Evolutionary conservation across 2,329 filamentous ascomycete species (phyloP).

Genomic region (Alternaria incomplexa): DNA sequence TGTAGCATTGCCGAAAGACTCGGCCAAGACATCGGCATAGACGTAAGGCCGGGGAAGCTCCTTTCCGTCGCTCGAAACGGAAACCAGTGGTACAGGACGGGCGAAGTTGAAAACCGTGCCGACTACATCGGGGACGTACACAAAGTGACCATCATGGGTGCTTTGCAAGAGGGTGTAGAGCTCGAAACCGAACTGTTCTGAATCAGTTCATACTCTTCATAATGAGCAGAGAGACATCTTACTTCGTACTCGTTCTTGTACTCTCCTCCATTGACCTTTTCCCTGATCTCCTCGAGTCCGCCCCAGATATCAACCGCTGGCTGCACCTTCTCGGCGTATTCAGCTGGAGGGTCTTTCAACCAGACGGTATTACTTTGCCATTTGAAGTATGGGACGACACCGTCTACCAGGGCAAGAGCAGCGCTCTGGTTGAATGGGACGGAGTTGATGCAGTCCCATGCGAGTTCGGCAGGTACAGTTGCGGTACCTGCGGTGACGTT

Average conservation of each 20-base stretch:
- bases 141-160: slow-evolving; percentile 71
- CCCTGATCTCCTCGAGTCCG: slow-evolving; percentile 47
- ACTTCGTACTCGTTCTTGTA: slow-evolving; percentile 53
- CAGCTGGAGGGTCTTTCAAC: slow-evolving; percentile 53
- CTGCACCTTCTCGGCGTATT: slow-evolving; percentile 56
- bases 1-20: slow-evolving; percentile 49
- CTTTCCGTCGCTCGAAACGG: slow-evolving; percentile 61
- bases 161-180: slow-evolving; percentile 54
- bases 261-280: slow-evolving; percentile 43
- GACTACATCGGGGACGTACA: slow-evolving; percentile 61
- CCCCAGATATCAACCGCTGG: slow-evolving; percentile 51
- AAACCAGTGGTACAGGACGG: slow-evolving; percentile 60
- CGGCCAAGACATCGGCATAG: slow-evolving; percentile 55
- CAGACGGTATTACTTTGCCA: slow-evolving; percentile 56
- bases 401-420: slow-evolving; percentile 50
- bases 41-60: slow-evolving; percentile 63
- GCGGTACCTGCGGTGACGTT: slow-evolving; percentile 33
- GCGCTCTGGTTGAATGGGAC: slow-evolving; percentile 54
- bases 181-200: slow-evolving; percentile 38
- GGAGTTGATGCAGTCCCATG: slow-evolving; percentile 55
- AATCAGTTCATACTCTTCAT: slow-evolving; percentile 6
- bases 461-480: slow-evolving; percentile 52
- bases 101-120: slow-evolving; percentile 59
- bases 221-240: background rate
- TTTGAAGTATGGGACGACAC: slow-evolving; percentile 53